Base-by-base conservation (phyloP, 306 rosid species). In the Quercus wislizeni region DNA sequence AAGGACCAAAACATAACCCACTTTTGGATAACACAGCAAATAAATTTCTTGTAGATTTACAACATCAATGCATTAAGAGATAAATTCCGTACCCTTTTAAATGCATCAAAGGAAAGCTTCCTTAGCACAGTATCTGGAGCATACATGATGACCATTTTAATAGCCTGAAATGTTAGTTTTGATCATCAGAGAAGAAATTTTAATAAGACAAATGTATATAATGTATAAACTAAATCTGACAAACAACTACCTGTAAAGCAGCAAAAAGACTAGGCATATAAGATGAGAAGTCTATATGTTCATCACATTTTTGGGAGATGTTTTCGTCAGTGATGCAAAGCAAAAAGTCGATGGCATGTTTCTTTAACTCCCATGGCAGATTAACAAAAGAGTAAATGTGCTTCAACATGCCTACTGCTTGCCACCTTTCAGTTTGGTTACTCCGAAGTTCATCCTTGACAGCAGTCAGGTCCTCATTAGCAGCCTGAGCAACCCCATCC, bases 331-430 rank as follows among this genome's bases (percentile, higher is more conserved):
- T 79, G 85, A 95, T 82, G 85, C 83, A 74, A 76, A 89, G 91
- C 91, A 93, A 84, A 88, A 93, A 90, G 79, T 91, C 64, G 81
- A 91, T 74, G 46, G 94, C 78, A 56, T 89, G 85, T 83, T 84
- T 89, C 90, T 91, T 93, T 49, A 93, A 70, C 61, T 91, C 91
- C 96, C 96, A 91, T 21, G 97, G 92, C 23, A 95, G 83, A 85
- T 76, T 80, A 55, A 78, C 77, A 80, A 84, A 87, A 84, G 88
- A 78, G 75, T 89, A 91, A 51, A 85, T 85, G 79, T 87, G 90
- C 86, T 91, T 91, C 55, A 90, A 70, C 86, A 83, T 85, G 90
- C 97, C 94, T 77, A 95, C 74, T 75, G 99, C 98, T 79, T 88
- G 87, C 97, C 96, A 93, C 88, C 99, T 91, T 87, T 85, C 84